Evolutionary conservation across 192 early-diverging fungal genomes (phyloP).

Genomic region (Phlyctochytrium bullatum): DNA sequence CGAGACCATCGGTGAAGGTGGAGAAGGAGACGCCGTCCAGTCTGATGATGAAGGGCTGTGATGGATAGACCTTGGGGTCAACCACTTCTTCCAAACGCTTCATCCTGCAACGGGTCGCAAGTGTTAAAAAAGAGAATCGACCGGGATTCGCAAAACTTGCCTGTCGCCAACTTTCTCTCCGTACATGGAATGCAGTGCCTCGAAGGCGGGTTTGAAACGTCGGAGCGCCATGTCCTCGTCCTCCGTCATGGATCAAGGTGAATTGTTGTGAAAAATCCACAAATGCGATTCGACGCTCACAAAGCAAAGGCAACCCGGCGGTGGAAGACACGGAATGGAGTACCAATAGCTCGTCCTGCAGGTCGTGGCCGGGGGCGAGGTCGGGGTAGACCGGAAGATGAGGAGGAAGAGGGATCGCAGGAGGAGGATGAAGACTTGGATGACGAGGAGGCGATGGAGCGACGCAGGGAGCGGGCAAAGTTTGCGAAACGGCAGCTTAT

Average conservation of each 20-base stretch:
- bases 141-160: background rate
- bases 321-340: background rate
- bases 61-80: slow-evolving; percentile 23
- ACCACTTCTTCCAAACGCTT: slow-evolving; percentile 28
- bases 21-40: slow-evolving; percentile 55
- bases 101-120: slow-evolving; percentile 17
- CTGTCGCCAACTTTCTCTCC: slow-evolving; percentile 7
- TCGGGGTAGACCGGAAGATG: no score
- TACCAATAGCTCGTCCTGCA: background rate
- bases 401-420: background rate
- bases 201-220: slow-evolving; percentile 6
- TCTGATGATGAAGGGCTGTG: slow-evolving; percentile 39
- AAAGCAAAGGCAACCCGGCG: background rate
- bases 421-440: background rate
- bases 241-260: no score
- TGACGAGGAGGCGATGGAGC: no score
- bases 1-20: slow-evolving; percentile 48
- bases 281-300: background rate
- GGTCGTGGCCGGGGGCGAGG: no score
- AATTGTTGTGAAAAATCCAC: no score
- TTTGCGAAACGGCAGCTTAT: background rate
- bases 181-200: slow-evolving; percentile 26
- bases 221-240: no score
- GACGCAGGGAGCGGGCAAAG: no score
- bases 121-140: background rate